Percentiles rank a stretch among this genome's conserved stretches.
Conservation (phyloP, 2,329 filamentous ascomycete genomes). For the Botrytis medusae region DNA sequence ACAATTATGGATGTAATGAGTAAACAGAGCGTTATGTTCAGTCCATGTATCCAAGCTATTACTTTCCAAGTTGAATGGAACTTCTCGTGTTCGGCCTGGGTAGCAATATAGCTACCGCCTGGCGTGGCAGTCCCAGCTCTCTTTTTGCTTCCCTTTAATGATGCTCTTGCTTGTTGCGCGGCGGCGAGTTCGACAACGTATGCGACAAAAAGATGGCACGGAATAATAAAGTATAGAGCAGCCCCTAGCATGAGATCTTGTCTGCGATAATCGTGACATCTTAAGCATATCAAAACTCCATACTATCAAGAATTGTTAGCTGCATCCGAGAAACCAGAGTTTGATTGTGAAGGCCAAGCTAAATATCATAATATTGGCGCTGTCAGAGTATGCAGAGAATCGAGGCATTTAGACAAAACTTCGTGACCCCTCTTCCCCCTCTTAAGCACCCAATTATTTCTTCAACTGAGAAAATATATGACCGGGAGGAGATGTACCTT, state of each 20-base stretch:
- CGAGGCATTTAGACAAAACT: neutral
- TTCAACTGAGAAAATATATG: constrained; percentile 2
- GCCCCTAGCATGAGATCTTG: constrained; percentile 75
- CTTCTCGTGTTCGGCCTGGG: constrained; percentile 52
- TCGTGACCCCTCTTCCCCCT: no score
- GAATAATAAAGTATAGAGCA: constrained; percentile 81
- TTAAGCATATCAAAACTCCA: constrained; percentile 88
- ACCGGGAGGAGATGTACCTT: constrained; percentile 9
- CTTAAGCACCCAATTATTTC: neutral
- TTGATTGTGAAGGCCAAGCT: neutral
- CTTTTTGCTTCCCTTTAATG: constrained; percentile 56
- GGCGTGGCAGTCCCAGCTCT: constrained; percentile 38
- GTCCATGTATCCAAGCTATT: constrained; percentile 75
- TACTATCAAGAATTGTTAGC: constrained; percentile 53
- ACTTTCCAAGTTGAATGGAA: constrained; percentile 78
- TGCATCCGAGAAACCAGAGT: neutral
- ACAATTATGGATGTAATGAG: constrained; percentile 80
- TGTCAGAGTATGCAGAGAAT: neutral
- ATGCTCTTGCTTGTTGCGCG: constrained; percentile 72
- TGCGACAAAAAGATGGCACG: constrained; percentile 85
- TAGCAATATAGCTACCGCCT: constrained; percentile 38
- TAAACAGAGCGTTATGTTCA: constrained; percentile 82
- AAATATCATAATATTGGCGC: neutral
- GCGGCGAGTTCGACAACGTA: constrained; percentile 87
- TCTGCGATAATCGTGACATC: constrained; percentile 81